Conservation (phyloP, 805 yeast species). For the Saturnispora dispora region DNA sequence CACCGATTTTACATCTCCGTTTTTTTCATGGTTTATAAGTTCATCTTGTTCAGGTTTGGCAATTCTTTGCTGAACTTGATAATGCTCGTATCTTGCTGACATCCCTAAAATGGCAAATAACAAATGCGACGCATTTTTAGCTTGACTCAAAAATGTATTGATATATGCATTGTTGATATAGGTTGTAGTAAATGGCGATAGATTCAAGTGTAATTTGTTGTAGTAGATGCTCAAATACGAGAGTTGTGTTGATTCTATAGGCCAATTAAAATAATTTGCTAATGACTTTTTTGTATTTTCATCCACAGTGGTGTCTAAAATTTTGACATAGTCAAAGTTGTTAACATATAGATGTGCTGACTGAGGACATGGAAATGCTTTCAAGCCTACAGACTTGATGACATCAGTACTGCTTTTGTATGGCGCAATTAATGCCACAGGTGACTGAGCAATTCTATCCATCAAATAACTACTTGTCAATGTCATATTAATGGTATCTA, state of each 20-base stretch:
- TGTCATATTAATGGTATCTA: conserved; percentile 4
- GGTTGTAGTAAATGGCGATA: conserved; percentile 29
- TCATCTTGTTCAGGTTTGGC: neutral
- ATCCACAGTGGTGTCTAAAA: conserved; percentile 23
- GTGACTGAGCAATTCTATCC: neutral
- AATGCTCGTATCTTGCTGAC: conserved; percentile 48
- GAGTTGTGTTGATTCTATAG: conserved; percentile 24
- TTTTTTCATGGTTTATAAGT: neutral
- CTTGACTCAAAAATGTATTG: conserved; percentile 25
- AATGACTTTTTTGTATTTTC: conserved; percentile 20
- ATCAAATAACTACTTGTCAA: neutral
- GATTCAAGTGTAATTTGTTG: conserved; percentile 28
- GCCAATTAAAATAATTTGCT: conserved; percentile 26
- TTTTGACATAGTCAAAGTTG: conserved; percentile 21
- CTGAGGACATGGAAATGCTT: conserved; percentile 6
- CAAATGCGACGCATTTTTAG: conserved; percentile 47
- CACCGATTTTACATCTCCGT: neutral
- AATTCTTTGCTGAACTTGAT: conserved; percentile 20
- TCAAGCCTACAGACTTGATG: conserved; percentile 5
- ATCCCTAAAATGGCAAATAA: conserved; percentile 65
- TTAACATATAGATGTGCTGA: neutral
- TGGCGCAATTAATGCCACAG: neutral
- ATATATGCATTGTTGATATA: conserved; percentile 28
- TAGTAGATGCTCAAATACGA: conserved; percentile 27
- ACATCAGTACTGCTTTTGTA: conserved; percentile 7